phyloP scores from a whole-genome alignment of 345 rosid genomes.

The Punica granatum region DNA sequence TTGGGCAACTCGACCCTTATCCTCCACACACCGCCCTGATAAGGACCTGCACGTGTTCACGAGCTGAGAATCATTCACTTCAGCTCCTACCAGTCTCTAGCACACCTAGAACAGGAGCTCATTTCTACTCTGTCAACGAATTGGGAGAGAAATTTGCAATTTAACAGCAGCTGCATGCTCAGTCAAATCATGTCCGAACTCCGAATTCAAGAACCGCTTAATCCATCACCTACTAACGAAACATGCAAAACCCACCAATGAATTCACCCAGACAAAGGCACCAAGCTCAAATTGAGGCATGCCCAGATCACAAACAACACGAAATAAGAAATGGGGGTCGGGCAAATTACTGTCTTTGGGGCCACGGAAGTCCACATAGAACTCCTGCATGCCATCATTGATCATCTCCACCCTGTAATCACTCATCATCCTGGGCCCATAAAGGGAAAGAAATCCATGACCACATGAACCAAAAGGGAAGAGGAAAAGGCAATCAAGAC shows the following conservation, averaged over 20 bases:
- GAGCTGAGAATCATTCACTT: neutral
- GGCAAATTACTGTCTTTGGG: constrained; percentile 78
- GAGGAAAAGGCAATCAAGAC: neutral
- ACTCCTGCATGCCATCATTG: constrained; percentile 94
- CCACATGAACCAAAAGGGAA: neutral
- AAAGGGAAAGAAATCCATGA: constrained; percentile 1
- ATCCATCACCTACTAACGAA: neutral
- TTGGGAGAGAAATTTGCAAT: neutral
- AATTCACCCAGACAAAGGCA: too few species aligned
- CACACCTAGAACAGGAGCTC: too few species aligned
- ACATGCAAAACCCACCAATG: neutral
- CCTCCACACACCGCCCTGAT: constrained; percentile 91
- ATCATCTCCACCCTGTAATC: constrained; percentile 97
- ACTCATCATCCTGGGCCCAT: constrained; percentile 84
- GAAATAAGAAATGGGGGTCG: constrained; percentile 13
- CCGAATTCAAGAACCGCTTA: neutral
- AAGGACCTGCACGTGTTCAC: constrained; percentile 45
- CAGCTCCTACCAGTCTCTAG: neutral
- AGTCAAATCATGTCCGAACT: neutral
- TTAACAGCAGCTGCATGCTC: neutral
- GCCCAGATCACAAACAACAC: constrained; percentile 2
- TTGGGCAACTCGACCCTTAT: constrained; percentile 90
- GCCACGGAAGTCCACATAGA: constrained; percentile 90
- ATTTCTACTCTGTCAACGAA: neutral
- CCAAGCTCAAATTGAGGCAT: neutral